Evolutionary conservation across 305 asterid species (phyloP).

Genomic region (Withania somnifera): DNA sequence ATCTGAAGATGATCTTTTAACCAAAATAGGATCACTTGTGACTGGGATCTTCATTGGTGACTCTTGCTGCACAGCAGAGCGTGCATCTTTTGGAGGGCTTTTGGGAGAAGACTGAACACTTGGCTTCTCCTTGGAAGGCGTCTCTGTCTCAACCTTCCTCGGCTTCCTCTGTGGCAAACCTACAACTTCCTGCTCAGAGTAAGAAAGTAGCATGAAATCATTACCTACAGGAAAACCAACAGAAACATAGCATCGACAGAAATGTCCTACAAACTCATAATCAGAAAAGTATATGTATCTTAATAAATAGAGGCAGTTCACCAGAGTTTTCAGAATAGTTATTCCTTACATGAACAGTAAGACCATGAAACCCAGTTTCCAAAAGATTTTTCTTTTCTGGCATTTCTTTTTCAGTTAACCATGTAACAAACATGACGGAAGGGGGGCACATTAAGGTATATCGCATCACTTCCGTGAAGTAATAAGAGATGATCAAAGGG

Average conservation of each 20-base stretch:
- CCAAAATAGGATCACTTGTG: constrained; percentile 15
- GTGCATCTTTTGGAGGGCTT: constrained; percentile 39
- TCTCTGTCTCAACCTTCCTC: constrained; percentile 17
- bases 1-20: constrained; percentile 34
- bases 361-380: neutral
- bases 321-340: neutral
- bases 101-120: constrained; percentile 26
- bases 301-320: neutral
- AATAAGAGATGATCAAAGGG: neutral
- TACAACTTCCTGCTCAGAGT: constrained; percentile 40
- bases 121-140: constrained; percentile 18
- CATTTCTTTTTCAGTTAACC: neutral
- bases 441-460: neutral
- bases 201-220: constrained; percentile 4
- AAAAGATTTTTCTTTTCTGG: neutral
- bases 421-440: neutral
- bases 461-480: neutral
- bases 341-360: neutral
- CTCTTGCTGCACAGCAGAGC: constrained; percentile 16
- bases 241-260: neutral
- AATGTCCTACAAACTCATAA: neutral
- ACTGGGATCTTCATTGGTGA: constrained; percentile 28
- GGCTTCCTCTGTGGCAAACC: constrained; percentile 21
- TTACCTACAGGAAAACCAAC: neutral
- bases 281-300: neutral